phyloP scores from a whole-genome alignment of 345 rosid species.

The Dimocarpus longan region DNA sequence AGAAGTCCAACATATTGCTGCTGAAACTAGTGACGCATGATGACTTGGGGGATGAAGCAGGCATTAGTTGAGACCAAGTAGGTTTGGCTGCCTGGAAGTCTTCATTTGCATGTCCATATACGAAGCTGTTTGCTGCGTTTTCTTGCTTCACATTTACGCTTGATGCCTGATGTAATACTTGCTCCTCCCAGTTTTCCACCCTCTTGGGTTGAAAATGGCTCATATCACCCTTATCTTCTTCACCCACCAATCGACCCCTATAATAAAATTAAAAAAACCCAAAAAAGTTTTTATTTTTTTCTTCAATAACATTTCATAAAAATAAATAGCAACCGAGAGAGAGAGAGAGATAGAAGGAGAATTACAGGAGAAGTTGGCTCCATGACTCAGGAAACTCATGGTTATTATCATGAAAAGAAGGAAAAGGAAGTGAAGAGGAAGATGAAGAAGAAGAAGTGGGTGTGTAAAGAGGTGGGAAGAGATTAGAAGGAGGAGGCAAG shows the following conservation, averaged over 20 bases:
- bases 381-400: slow-evolving; percentile 81
- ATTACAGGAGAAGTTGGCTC: slow-evolving; percentile 84
- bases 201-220: slow-evolving; percentile 56
- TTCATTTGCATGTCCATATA: slow-evolving; percentile 48
- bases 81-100: slow-evolving; percentile 40
- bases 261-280: not conserved
- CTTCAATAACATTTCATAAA: not conserved
- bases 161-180: slow-evolving; percentile 56
- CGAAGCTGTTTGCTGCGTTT: slow-evolving; percentile 44
- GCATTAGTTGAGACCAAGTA: slow-evolving; percentile 53
- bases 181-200: slow-evolving; percentile 71
- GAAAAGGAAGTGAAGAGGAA: slow-evolving; percentile 52
- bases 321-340: not conserved
- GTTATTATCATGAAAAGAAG: slow-evolving; percentile 60
- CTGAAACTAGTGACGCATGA: slow-evolving; percentile 69
- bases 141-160: slow-evolving; percentile 69
- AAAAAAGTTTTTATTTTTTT: not conserved
- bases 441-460: slow-evolving; percentile 57
- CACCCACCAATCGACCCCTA: slow-evolving; percentile 75
- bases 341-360: slow-evolving; percentile 21
- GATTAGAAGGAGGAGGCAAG: slow-evolving; percentile 39
- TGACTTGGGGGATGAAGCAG: slow-evolving; percentile 56
- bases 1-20: slow-evolving; percentile 71
- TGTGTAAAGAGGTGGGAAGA: slow-evolving; percentile 41
- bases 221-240: slow-evolving; percentile 52